Evolutionary conservation across 805 yeast species (phyloP).

Genomic region (Ogataea saltuana): DNA sequence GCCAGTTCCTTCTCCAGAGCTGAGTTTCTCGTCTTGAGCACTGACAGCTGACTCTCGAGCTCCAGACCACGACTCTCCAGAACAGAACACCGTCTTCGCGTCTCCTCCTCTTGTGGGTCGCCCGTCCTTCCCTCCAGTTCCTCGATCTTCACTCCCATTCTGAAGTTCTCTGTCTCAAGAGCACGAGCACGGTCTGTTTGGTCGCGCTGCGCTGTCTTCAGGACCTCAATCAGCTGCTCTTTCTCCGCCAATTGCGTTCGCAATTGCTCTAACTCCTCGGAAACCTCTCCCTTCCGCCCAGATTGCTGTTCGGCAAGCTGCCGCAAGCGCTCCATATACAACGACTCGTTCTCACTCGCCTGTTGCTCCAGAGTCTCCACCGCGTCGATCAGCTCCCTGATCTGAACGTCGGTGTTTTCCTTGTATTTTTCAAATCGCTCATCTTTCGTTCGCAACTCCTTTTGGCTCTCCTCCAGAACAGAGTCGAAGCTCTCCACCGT

Average conservation of each 20-base stretch:
- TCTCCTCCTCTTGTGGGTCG: no score
- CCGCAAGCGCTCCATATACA: conserved; percentile 48
- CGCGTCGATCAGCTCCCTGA: conserved; percentile 59
- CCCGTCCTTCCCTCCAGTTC: conserved; percentile 4
- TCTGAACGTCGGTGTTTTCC: conserved; percentile 49
- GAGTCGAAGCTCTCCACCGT: conserved; percentile 53
- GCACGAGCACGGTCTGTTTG: background rate
- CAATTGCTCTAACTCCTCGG: conserved; percentile 18
- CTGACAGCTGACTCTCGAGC: conserved; percentile 7
- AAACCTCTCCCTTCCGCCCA: conserved; percentile 17
- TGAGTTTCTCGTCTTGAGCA: background rate
- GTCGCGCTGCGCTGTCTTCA: background rate
- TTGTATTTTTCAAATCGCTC: conserved; percentile 47
- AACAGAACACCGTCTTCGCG: no score
- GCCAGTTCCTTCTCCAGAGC: background rate
- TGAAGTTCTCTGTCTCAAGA: conserved; percentile 18
- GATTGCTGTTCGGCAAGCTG: conserved; percentile 33
- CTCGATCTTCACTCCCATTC: conserved; percentile 7
- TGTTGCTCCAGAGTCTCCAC: conserved; percentile 56
- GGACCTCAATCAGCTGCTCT: conserved; percentile 6
- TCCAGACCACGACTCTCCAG: conserved; percentile 8
- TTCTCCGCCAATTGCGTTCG: conserved; percentile 15
- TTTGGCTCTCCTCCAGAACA: conserved; percentile 46
- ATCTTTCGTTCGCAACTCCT: conserved; percentile 45
- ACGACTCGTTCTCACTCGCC: conserved; percentile 53